A percentile compares a stretch with the other conserved stretches of the same genome.
These are phyloP conservation scores for Russula abietina DNA, from an alignment of 768 basidiomycete genomes.

Conservation along the genomic window DNA sequence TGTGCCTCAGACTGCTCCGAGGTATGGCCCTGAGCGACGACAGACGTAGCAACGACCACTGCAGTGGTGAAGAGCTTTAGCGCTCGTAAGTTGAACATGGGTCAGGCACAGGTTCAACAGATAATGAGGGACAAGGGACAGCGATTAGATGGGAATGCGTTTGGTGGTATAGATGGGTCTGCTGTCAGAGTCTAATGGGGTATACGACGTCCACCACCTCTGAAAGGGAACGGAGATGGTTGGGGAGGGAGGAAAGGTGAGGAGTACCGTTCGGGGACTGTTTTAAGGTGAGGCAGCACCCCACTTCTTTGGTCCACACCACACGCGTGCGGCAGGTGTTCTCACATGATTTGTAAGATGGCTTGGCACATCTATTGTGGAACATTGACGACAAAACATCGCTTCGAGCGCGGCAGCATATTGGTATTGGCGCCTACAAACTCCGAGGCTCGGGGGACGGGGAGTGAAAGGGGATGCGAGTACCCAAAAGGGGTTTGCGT, in stretches of 20 bases:
- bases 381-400: no score
- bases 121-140: background rate
- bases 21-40: conserved; percentile 14
- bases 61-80: background rate
- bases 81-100: background rate
- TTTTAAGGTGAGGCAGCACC: background rate
- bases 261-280: no score
- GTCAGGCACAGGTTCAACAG: background rate
- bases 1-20: conserved; percentile 21
- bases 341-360: no score
- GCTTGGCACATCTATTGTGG: no score
- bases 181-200: background rate
- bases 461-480: no score
- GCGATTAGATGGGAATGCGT: background rate
- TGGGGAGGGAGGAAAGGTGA: background rate
- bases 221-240: background rate
- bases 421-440: no score
- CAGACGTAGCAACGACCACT: background rate
- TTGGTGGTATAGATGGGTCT: background rate
- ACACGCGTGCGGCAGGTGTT: no score
- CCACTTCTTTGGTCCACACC: background rate
- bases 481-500: no score
- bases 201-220: background rate
- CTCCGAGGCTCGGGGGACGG: no score
- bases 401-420: no score